Percentiles rank a stretch among this genome's conserved stretches.
These are phyloP conservation scores for Botrytis porri DNA, from an alignment of 2,329 filamentous ascomycete species.

Conservation along the genomic window DNA sequence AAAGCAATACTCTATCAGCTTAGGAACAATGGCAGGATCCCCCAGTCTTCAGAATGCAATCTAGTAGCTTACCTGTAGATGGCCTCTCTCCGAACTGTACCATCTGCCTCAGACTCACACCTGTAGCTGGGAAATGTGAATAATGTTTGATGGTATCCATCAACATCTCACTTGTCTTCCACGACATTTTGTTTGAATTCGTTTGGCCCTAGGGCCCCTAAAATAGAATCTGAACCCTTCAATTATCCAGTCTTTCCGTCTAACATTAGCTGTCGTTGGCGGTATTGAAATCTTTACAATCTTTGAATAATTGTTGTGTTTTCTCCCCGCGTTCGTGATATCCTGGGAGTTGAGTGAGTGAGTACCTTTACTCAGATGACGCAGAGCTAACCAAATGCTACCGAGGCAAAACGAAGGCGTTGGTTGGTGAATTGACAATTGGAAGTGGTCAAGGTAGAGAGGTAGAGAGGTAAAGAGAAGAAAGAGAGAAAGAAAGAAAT, in stretches of 20 bases:
- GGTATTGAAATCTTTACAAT: not conserved
- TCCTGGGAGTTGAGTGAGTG: not conserved
- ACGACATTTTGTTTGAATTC: conserved; percentile 67
- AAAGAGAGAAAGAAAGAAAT: conserved; percentile 5
- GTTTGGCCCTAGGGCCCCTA: conserved; percentile 35
- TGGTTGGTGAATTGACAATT: not conserved
- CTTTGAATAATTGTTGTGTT: conserved; percentile 11
- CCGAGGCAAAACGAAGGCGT: conserved; percentile 16
- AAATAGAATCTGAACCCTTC: conserved; percentile 26
- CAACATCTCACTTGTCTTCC: conserved; percentile 85
- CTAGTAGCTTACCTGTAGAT: conserved; percentile 67
- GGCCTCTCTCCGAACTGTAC: conserved; percentile 96
- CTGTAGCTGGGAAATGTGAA: conserved; percentile 93
- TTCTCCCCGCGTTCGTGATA: conserved; percentile 19
- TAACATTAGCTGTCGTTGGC: conserved; percentile 24
- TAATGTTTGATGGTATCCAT: conserved; percentile 98
- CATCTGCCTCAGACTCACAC: conserved; percentile 96
- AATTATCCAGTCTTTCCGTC: conserved; percentile 17
- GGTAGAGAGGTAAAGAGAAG: not conserved
- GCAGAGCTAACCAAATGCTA: conserved; percentile 16
- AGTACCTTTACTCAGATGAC: conserved; percentile 17
- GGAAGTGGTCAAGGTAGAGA: not conserved
- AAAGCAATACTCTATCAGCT: not conserved
- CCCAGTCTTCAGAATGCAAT: not conserved
- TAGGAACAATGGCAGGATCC: not conserved